Evolutionary conservation across 352 stramenopile species (phyloP).

Genomic region (Blastocystis hominis): DNA sequence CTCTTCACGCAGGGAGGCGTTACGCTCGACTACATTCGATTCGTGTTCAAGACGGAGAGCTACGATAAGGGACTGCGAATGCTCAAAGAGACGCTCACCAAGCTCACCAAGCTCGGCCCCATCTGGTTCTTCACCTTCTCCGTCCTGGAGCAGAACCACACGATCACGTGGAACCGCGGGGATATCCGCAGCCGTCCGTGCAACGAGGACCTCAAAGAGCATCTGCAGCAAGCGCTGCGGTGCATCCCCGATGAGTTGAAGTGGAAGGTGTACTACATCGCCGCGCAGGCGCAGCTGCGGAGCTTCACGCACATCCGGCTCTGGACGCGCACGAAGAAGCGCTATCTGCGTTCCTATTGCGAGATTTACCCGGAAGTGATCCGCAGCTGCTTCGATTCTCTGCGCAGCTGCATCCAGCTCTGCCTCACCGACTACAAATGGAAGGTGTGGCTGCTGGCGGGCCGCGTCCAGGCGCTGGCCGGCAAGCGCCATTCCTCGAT

Average conservation of each 20-base stretch:
- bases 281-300: background rate
- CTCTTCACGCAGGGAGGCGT: background rate
- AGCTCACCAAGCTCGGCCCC: background rate
- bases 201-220: background rate
- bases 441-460: constrained; percentile 20
- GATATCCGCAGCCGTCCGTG: background rate
- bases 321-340: constrained; percentile 5
- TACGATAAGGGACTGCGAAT: background rate
- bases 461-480: background rate
- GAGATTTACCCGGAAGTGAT: background rate
- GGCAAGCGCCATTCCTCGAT: background rate
- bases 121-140: constrained; percentile 31
- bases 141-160: background rate
- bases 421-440: constrained; percentile 21
- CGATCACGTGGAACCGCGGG: background rate
- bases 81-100: background rate
- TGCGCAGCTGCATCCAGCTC: background rate
- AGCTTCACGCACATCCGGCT: constrained; percentile 10
- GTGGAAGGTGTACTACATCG: constrained; percentile 43
- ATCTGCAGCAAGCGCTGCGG: background rate
- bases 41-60: background rate
- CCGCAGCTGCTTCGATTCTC: background rate
- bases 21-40: background rate
- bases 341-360: background rate
- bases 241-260: background rate